These are phyloP conservation scores for Fusarium keratoplasticum DNA, from an alignment of 2,329 filamentous ascomycete species.

Conservation along the genomic window DNA sequence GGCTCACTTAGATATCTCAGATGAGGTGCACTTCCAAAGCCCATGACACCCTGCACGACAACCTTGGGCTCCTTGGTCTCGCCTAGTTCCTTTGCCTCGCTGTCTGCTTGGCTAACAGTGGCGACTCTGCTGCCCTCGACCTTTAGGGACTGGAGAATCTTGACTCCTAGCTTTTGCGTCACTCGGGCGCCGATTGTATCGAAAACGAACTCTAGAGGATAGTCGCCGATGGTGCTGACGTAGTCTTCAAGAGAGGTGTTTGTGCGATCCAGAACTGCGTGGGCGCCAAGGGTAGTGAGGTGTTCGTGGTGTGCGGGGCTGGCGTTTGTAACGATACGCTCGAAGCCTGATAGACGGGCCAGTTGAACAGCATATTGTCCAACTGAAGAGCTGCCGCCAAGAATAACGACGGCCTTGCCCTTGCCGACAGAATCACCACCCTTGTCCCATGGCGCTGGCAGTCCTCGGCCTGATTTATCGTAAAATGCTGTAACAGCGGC, in stretches of 20 bases:
- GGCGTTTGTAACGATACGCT: constrained; percentile 23
- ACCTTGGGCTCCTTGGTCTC: constrained; percentile 21
- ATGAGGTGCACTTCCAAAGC: constrained; percentile 41
- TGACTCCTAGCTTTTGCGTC: constrained; percentile 47
- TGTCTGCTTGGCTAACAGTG: constrained; percentile 19
- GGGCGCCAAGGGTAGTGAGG: constrained; percentile 7
- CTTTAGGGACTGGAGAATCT: constrained; percentile 38
- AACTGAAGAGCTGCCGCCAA: constrained; percentile 48
- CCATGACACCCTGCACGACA: constrained; percentile 1
- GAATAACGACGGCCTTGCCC: constrained; percentile 40
- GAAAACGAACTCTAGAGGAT: constrained; percentile 46
- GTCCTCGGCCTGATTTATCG: constrained; percentile 21
- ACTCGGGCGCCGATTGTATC: constrained; percentile 46
- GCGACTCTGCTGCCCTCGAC: constrained; percentile 33
- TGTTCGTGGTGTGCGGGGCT: constrained; percentile 24
- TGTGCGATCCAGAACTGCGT: constrained; percentile 44
- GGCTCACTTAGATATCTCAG: constrained; percentile 47
- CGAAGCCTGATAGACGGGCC: constrained; percentile 17
- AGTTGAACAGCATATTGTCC: constrained; percentile 27
- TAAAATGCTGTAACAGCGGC: background rate
- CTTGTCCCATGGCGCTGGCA: constrained; percentile 47
- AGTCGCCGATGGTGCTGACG: constrained; percentile 37
- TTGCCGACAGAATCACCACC: constrained; percentile 37
- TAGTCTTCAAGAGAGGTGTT: constrained; percentile 35
- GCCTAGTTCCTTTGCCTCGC: constrained; percentile 28